These are phyloP conservation scores for Pestalotiopsis sp. DNA, from an alignment of 2,329 filamentous ascomycete species.

Conservation along the genomic window DNA sequence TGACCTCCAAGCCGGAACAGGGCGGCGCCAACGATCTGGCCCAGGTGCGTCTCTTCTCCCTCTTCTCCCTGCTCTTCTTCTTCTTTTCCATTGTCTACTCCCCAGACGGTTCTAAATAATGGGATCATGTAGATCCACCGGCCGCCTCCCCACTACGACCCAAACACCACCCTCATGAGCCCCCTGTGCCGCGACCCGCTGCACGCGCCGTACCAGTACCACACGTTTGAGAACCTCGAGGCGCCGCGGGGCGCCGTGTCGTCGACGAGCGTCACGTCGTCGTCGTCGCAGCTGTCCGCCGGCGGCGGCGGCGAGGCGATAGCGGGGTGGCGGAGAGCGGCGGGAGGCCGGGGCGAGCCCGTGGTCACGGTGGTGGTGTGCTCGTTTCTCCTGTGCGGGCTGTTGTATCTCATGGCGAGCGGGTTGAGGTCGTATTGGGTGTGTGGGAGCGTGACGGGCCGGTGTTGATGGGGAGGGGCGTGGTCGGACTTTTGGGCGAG, in stretches of 20 bases:
- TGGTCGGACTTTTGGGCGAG: neutral
- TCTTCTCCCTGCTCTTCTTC: neutral
- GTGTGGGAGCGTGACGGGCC: neutral
- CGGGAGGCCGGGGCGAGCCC: neutral
- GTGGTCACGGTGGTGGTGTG: neutral
- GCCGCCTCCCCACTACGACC: neutral
- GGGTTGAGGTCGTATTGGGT: neutral
- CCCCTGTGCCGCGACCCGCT: constrained; percentile 7
- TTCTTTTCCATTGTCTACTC: neutral
- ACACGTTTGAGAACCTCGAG: constrained; percentile 11
- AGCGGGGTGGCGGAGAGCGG: neutral
- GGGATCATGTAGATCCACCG: neutral
- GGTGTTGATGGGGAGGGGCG: neutral
- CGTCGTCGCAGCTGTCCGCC: neutral
- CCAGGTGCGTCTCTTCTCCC: neutral
- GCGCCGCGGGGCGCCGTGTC: neutral
- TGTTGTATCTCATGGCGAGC: neutral
- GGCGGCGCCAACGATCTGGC: neutral
- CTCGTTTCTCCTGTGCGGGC: neutral
- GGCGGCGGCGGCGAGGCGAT: neutral
- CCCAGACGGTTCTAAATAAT: neutral
- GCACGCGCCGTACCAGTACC: constrained; percentile 4
- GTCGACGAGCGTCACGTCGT: neutral
- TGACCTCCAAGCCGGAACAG: neutral
- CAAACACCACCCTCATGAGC: neutral